A percentile compares a stretch with the other conserved stretches of the same genome.
These are phyloP conservation scores for Zygosaccharomyces pseudorouxii DNA, from an alignment of 805 yeast genomes.

Conservation along the genomic window DNA sequence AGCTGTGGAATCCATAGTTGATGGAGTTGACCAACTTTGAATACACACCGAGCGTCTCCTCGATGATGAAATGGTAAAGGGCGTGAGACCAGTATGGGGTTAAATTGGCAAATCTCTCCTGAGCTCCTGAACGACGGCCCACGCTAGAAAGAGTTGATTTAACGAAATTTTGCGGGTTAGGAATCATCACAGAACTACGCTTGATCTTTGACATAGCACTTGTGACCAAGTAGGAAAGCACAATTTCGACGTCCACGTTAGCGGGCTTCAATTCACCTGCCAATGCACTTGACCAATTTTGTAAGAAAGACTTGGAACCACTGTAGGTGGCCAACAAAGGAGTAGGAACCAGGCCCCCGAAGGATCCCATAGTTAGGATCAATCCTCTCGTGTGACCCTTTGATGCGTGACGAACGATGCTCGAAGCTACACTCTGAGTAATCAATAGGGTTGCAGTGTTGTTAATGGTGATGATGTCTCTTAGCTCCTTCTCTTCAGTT, in stretches of 20 bases:
- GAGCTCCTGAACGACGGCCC: conserved; percentile 90
- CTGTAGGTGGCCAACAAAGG: conserved; percentile 91
- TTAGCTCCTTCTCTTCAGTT: conserved; percentile 69
- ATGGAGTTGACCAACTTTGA: conserved; percentile 62
- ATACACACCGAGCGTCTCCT: conserved; percentile 75
- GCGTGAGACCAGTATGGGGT: conserved; percentile 97
- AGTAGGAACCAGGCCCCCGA: conserved; percentile 90
- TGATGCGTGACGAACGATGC: conserved; percentile 52
- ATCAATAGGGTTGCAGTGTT: conserved; percentile 77
- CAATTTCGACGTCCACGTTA: conserved; percentile 80
- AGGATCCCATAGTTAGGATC: conserved; percentile 92
- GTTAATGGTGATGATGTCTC: conserved; percentile 78
- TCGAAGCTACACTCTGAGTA: conserved; percentile 75
- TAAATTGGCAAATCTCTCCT: conserved; percentile 75
- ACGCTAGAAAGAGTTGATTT: conserved; percentile 58
- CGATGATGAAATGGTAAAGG: conserved; percentile 77
- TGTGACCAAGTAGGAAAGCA: conserved; percentile 84
- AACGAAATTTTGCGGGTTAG: conserved; percentile 79
- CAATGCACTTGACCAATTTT: conserved; percentile 85
- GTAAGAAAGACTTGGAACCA: conserved; percentile 93
- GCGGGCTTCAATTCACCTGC: conserved; percentile 72
- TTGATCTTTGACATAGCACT: conserved; percentile 94
- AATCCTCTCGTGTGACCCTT: conserved; percentile 54
- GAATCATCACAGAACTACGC: conserved; percentile 68
- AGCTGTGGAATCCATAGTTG: conserved; percentile 72